Base-by-base conservation (phyloP, 164 flowering plant genomes). In the Sextonia rubra region DNA sequence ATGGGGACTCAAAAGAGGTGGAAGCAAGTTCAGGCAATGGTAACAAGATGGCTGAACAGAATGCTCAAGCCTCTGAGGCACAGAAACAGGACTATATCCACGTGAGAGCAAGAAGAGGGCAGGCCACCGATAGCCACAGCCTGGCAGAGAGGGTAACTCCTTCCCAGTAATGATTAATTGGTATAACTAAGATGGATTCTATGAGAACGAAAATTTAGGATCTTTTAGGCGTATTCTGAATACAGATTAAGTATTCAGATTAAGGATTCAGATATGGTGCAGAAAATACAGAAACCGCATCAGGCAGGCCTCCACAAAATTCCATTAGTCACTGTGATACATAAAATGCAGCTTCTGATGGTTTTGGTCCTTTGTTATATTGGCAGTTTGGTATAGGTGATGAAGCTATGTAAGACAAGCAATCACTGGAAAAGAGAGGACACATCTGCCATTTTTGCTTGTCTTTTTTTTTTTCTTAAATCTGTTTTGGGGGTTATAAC, bases 71-170 rank as follows among this genome's bases (percentile, higher is more conserved):
- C 22, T 29, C 85, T 0, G 97, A 88, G 77, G 89, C 89, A 15
- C 88, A 93, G 17, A 91, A 90, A 78, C 90, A 81, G 77, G 97
- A 90, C 73, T 92, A 84, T 68, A 92, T 92, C 68, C 95, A 92
- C 80, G 97, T 92, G 74, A 81, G 99, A 80, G 99, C 99, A 3
- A 87, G 99, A 83, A 87, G 98, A 80, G 98, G 98, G 26, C 99
- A 95, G 87, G 99, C 99, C 60, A 93, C 99, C 27, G 98, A 95
- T 78, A 93, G 97, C 84, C 99, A 95, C 83, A 95, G 99, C 81
- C 81, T 92, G 66, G 98, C 97, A 15, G 99, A 95, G 77, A 86
- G 99, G 77, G 99, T 95, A 88, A 86, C 30, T 49, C 44, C 11
- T 37, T 37, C 44, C 11, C 37, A 32, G 37, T 32, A 32, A 32